Base-by-base conservation (phyloP, 2,329 filamentous ascomycete genomes). In the Leptographium lundbergii region DNA sequence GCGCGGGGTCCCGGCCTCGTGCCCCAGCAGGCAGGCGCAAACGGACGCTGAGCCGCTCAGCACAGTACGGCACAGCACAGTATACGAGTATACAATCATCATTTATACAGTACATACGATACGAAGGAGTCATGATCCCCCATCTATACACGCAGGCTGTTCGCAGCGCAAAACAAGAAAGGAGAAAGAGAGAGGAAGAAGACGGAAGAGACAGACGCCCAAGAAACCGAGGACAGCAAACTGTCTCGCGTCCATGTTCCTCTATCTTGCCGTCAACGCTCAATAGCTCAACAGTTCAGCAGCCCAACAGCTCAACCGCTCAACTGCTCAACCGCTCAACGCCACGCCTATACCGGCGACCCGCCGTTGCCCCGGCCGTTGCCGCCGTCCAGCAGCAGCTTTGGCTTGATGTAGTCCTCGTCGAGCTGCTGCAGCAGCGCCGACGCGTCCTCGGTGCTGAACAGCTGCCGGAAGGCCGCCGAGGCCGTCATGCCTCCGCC, bases 401-500 rank as follows among this genome's bases (percentile, higher is more conserved):
- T 66, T 50, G 65, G 65, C 61, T 65, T 65, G 61, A 66, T 67
- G 57, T 62, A 67, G 58, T 67, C 90, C 72, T 99, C 94, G 70
- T 99, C 94, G 61, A 99, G 76, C 73, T 96, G 91, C 65, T 85
- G 86, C 72, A 99, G 95, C 74, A 95, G 83, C 53, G 88, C 90
- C 11, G 89, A 88, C 52, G 95, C 91, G 70, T 99, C 94, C 56
- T 95, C 90, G 0, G 87, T 81, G 19, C 87, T 88, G 65, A 95
- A 84, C 10, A 99, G 76, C 68, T 92, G 88, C 59, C 85, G 84
- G 60, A 96, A 84, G 0, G 91, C 88, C 34, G 84, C 87, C 24
- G 84, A 81, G 13, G 89, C 89, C 32, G 83, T 88, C n/a, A 90
- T 74, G 50, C 79, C 74, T 25, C 36, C 50, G 2, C 14, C 52